These are phyloP conservation scores for Juglanconis oblonga DNA, from an alignment of 2,329 filamentous ascomycete species.

Conservation along the genomic window DNA sequence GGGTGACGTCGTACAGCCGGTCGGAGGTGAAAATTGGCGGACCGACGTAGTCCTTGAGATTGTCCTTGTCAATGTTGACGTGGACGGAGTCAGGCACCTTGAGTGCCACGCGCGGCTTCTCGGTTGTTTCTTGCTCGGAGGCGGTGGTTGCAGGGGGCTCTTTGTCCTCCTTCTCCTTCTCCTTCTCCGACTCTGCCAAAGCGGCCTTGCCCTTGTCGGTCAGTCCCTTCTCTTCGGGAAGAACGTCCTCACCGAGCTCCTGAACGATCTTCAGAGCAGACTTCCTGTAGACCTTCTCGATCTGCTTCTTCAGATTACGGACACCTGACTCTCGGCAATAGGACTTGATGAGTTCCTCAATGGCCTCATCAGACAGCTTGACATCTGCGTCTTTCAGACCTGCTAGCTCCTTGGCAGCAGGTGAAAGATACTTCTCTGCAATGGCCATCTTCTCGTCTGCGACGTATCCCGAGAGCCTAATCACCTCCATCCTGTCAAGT, in stretches of 20 bases:
- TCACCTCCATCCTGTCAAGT: constrained; percentile 96
- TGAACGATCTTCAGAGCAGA: constrained; percentile 96
- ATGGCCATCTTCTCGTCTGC: constrained; percentile 99
- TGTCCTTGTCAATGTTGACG: constrained; percentile 81
- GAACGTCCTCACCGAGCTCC: constrained; percentile 80
- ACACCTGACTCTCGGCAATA: constrained; percentile 98
- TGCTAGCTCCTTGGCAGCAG: constrained; percentile 89
- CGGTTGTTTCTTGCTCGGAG: constrained; percentile 63
- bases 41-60: constrained; percentile 94
- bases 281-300: constrained; percentile 98
- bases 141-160: constrained; percentile 25
- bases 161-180: constrained; percentile 40
- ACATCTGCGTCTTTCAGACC: constrained; percentile 90
- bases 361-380: constrained; percentile 78
- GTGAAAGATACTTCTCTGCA: constrained; percentile 86
- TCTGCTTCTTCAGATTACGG: constrained; percentile 97
- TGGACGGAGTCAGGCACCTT: constrained; percentile 85
- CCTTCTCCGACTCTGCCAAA: constrained; percentile 67
- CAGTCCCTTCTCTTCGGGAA: constrained; percentile 77
- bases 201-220: constrained; percentile 84
- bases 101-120: constrained; percentile 71
- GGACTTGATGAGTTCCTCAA: constrained; percentile 95
- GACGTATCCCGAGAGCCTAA: constrained; percentile 93
- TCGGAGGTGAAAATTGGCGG: constrained; percentile 95
- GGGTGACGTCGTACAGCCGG: constrained; percentile 88